Base-by-base conservation (phyloP, 257 asterid genomes). In the Osmanthus fragrans region DNA sequence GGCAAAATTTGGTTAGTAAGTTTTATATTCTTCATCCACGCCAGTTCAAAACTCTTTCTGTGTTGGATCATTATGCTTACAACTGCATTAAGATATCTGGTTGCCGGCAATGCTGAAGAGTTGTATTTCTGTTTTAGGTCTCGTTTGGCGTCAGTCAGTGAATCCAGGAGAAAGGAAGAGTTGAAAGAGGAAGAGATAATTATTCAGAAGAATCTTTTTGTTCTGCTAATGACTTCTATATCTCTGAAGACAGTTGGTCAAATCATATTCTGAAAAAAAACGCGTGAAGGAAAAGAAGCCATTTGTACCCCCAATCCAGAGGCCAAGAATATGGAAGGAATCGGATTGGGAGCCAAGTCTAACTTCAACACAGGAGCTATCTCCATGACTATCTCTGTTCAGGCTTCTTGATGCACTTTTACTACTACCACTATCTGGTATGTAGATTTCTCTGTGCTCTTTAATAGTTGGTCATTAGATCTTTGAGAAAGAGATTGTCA, bases 231-330 rank as follows among this genome's bases (percentile, higher is more conserved):
- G 89, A 90, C 68, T 90, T 82, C 42, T 90, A 74, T 77, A 73
- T 81, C 65, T 73, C 86, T 30, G 82, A 75, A 34, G 90, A 86
- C 39, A 80, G 76, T 29, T 77, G 85, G 90, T 78, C 86, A 2
- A 60, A 65, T 49, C 32, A 58, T 81, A 63, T 25, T 40, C 2
- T 25, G 83, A 83, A 76, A 47, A 76, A 47, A 83, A 81, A 71
- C 40, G 36, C 27, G 68, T 42, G 68, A 80, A 82, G 54, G 85
- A 82, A 82, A 90, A 82, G 88, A 83, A 80, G 74, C 73, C 85
- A 45, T 87, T 91, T 76, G 85, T 89, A 29, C 91, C 96, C 16
- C 98, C 93, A 2, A 89, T 88, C 64, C 91, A 82, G 45, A 85
- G 81, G 80, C 88, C 88, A 23, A 90, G 83, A 83, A 34, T 71